These are phyloP conservation scores for Casuarina glauca DNA, from an alignment of 306 rosid species.

Conservation along the genomic window DNA sequence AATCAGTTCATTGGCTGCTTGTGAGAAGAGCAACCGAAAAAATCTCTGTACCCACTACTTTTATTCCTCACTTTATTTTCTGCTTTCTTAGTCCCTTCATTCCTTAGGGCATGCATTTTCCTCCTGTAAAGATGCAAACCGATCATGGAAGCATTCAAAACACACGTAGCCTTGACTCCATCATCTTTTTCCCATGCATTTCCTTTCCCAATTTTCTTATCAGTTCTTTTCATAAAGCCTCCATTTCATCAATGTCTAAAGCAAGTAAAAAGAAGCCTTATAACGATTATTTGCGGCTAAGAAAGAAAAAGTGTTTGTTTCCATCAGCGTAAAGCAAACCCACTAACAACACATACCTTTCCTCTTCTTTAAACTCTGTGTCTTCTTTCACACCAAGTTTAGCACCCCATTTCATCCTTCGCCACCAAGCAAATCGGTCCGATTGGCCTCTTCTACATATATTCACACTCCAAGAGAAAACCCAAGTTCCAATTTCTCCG, in stretches of 20 bases:
- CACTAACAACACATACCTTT: constrained; percentile 47
- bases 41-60: neutral
- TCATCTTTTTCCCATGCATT: constrained; percentile 38
- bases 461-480: constrained; percentile 8
- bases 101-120: neutral
- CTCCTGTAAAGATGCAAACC: neutral
- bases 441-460: constrained; percentile 13
- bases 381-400: constrained; percentile 48
- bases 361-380: constrained; percentile 36
- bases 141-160: constrained; percentile 25
- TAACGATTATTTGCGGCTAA: neutral
- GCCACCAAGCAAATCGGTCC: constrained; percentile 36
- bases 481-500: constrained; percentile 7
- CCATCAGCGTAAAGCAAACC: constrained; percentile 38
- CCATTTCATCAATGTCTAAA: constrained; percentile 45
- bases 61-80: neutral
- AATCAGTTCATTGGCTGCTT: no score
- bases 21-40: no score
- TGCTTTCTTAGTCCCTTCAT: neutral
- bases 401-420: constrained; percentile 50
- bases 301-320: constrained; percentile 10
- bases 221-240: constrained; percentile 29
- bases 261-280: constrained; percentile 27
- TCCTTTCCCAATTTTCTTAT: constrained; percentile 32
- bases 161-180: constrained; percentile 5